These are phyloP conservation scores for Limnanthes douglasii DNA, from an alignment of 345 rosid species.

Conservation along the genomic window DNA sequence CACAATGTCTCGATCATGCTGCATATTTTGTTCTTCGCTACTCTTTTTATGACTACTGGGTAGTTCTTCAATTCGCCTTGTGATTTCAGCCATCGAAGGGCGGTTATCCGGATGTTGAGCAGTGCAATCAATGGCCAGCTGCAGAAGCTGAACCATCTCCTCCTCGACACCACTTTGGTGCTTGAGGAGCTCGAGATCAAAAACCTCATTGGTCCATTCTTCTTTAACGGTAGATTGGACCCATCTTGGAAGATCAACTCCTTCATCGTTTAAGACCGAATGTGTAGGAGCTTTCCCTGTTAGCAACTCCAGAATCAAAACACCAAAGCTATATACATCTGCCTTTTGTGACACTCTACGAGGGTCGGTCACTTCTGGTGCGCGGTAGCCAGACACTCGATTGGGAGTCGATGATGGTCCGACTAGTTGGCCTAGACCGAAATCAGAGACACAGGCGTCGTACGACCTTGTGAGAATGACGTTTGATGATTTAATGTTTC, in stretches of 20 bases:
- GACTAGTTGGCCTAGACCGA: slow-evolving; percentile 69
- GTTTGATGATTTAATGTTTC: slow-evolving; percentile 88
- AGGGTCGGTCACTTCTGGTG: slow-evolving; percentile 68
- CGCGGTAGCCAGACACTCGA: slow-evolving; percentile 66
- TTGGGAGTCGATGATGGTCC: slow-evolving; percentile 53
- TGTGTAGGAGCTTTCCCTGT: slow-evolving; percentile 76
- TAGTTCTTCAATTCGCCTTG: slow-evolving; percentile 29
- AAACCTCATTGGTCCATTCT: slow-evolving; percentile 58
- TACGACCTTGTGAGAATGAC: slow-evolving; percentile 58
- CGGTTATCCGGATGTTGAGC: slow-evolving; percentile 57
- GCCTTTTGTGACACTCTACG: slow-evolving; percentile 58
- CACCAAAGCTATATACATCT: slow-evolving; percentile 80
- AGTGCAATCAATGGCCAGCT: slow-evolving; percentile 51
- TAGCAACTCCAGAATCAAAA: slow-evolving; percentile 58
- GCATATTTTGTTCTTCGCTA: too few species aligned
- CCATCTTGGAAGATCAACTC: slow-evolving; percentile 79
- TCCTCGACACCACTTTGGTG: slow-evolving; percentile 39
- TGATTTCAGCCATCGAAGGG: slow-evolving; percentile 45
- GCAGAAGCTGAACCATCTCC: slow-evolving; percentile 53
- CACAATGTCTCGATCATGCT: too few species aligned
- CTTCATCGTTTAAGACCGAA: slow-evolving; percentile 52
- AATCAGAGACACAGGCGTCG: slow-evolving; percentile 84
- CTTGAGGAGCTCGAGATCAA: slow-evolving; percentile 50
- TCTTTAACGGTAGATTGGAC: slow-evolving; percentile 54
- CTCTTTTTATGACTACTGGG: too few species aligned